phyloP scores from a whole-genome alignment of 2,329 filamentous ascomycete species.

The Fusarium sp. region DNA sequence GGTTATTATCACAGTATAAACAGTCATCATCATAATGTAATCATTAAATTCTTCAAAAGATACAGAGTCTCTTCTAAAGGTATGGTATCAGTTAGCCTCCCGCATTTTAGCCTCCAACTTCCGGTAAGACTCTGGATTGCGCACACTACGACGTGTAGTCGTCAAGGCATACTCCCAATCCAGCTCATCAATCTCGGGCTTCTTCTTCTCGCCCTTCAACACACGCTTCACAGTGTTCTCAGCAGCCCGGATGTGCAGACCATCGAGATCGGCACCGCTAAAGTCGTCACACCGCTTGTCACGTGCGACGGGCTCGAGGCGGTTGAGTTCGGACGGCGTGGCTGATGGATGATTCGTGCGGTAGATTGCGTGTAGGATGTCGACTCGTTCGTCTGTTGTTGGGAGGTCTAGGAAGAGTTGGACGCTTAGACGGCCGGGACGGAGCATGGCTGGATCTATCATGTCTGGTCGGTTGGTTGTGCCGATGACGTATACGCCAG shows the following conservation, averaged over 20 bases:
- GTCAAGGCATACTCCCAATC: slow-evolving; percentile 64
- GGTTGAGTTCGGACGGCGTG: slow-evolving; percentile 57
- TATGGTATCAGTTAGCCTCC: slow-evolving; percentile 11
- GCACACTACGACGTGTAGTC: slow-evolving; percentile 60
- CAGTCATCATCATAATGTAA: neutral
- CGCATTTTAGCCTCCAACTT: slow-evolving; percentile 40
- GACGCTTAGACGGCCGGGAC: slow-evolving; percentile 86
- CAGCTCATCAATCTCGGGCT: slow-evolving; percentile 43
- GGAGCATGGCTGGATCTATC: slow-evolving; percentile 93
- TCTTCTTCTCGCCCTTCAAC: slow-evolving; percentile 43
- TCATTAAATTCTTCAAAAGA: neutral
- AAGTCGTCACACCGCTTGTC: slow-evolving; percentile 76
- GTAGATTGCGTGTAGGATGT: slow-evolving; percentile 78
- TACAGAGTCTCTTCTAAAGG: neutral
- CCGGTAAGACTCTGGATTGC: slow-evolving; percentile 55
- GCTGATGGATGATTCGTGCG: slow-evolving; percentile 52
- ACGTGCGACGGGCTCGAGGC: slow-evolving; percentile 70
- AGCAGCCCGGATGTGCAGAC: slow-evolving; percentile 57
- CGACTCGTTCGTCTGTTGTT: slow-evolving; percentile 76
- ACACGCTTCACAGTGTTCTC: slow-evolving; percentile 57
- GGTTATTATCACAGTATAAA: neutral
- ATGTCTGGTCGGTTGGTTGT: slow-evolving; percentile 96
- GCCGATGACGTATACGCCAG: slow-evolving; percentile 91
- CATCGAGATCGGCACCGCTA: slow-evolving; percentile 70
- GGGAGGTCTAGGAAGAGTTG: slow-evolving; percentile 91